A percentile compares a stretch with the other conserved stretches of the same genome.
Conservation (phyloP, 2,329 filamentous ascomycete genomes). For the Clarireedia monteithiana region DNA sequence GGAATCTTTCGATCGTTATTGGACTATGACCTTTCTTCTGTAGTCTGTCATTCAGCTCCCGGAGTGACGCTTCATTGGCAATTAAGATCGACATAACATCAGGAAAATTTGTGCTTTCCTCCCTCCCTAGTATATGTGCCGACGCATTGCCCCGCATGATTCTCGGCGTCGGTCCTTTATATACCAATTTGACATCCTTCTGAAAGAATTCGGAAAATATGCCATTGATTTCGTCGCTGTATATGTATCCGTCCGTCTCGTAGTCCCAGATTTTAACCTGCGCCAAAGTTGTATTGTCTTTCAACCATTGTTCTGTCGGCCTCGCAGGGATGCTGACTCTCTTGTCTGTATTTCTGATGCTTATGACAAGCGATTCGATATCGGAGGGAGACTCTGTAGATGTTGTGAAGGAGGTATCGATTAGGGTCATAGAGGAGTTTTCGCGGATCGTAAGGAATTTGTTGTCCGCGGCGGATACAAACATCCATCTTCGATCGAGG, state of each 20-base stretch:
- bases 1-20: slow-evolving; percentile 54
- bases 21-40: slow-evolving; percentile 33
- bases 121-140: slow-evolving; percentile 43
- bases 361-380: slow-evolving; percentile 40
- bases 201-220: slow-evolving; percentile 48
- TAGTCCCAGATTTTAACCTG: slow-evolving; percentile 51
- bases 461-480: slow-evolving; percentile 39
- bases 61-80: slow-evolving; percentile 46
- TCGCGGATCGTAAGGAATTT: slow-evolving; percentile 57
- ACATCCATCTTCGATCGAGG: slow-evolving; percentile 60
- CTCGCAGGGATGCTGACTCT: slow-evolving; percentile 46
- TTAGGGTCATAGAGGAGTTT: slow-evolving; percentile 54
- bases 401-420: slow-evolving; percentile 26
- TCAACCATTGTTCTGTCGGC: slow-evolving; percentile 45
- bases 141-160: slow-evolving; percentile 48
- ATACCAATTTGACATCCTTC: slow-evolving; percentile 48
- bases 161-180: slow-evolving; percentile 52
- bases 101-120: slow-evolving; percentile 47
- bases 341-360: slow-evolving; percentile 32
- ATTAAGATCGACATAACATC: slow-evolving; percentile 52
- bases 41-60: slow-evolving; percentile 50
- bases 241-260: slow-evolving; percentile 49
- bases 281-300: slow-evolving; percentile 40
- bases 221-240: slow-evolving; percentile 41
- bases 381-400: slow-evolving; percentile 17